Percentiles rank a stretch among this genome's conserved stretches.
These are phyloP conservation scores for Lentinus tigrinus DNA, from an alignment of 768 basidiomycete genomes.

Conservation along the genomic window DNA sequence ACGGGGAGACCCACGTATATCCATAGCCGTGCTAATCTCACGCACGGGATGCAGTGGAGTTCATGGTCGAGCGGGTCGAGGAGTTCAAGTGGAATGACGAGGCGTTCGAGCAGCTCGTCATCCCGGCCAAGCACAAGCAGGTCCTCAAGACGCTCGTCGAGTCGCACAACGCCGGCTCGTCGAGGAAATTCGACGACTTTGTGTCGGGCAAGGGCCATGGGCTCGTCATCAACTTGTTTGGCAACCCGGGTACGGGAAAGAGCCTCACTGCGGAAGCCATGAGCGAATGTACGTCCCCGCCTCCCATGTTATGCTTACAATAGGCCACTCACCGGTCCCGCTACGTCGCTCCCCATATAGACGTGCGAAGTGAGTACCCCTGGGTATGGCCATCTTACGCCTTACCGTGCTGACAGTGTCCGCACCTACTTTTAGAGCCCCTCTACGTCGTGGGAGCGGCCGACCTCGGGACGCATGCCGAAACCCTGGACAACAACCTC, in stretches of 20 bases:
- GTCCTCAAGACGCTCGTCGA: constrained; percentile 31
- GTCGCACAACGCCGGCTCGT: constrained; percentile 22
- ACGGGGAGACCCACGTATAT: neutral
- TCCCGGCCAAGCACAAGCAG: constrained; percentile 29
- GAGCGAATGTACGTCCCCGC: constrained; percentile 31
- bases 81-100: constrained; percentile 41
- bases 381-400: too few relatives aligned
- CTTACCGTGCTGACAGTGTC: neutral
- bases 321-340: neutral
- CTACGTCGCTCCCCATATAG: constrained; percentile 1
- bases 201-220: constrained; percentile 37
- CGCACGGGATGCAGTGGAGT: constrained; percentile 61
- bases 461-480: constrained; percentile 34
- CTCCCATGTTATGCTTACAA: neutral
- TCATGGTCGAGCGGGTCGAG: constrained; percentile 53
- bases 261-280: constrained; percentile 36
- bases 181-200: constrained; percentile 33
- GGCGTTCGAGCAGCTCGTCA: constrained; percentile 33
- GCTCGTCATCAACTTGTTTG: constrained; percentile 34
- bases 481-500: constrained; percentile 29
- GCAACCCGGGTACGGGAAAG: constrained; percentile 34
- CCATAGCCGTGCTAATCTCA: too few relatives aligned
- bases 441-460: constrained; percentile 36
- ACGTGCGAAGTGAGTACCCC: constrained; percentile 22
- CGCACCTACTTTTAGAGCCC: constrained; percentile 20